phyloP scores from a whole-genome alignment of 768 basidiomycete genomes.

The Podaxis sp. region DNA sequence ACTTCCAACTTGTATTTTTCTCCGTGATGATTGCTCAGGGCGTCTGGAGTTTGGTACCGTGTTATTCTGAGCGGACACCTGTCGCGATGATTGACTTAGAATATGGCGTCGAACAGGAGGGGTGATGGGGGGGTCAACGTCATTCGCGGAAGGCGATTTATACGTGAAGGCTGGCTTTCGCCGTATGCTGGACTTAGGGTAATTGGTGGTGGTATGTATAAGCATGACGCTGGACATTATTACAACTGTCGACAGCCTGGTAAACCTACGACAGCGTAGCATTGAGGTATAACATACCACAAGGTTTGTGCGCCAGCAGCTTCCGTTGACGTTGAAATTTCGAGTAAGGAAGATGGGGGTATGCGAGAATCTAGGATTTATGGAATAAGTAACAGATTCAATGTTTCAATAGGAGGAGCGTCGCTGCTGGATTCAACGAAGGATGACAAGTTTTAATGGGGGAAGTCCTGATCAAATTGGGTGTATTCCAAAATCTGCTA shows the following conservation, averaged over 20 bases:
- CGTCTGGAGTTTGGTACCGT: not conserved
- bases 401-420: not conserved
- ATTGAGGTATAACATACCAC: not conserved
- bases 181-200: slow-evolving; percentile 29
- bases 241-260: not conserved
- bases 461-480: not conserved
- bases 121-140: slow-evolving; percentile 24
- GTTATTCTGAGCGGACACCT: not conserved
- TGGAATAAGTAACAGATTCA: not conserved
- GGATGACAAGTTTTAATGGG: not conserved
- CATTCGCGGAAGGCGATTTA: slow-evolving; percentile 49
- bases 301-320: not conserved
- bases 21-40: slow-evolving; percentile 11
- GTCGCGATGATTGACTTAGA: not conserved
- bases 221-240: slow-evolving; percentile 1
- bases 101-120: slow-evolving; percentile 13
- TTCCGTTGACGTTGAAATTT: not conserved
- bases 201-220: not conserved
- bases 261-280: not conserved
- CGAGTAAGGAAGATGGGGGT: not conserved
- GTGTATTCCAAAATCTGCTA: slow-evolving; percentile 2
- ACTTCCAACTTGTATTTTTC: slow-evolving; percentile 26
- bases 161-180: slow-evolving; percentile 61
- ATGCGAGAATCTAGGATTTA: not conserved
- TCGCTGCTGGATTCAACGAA: not conserved